Evolutionary conservation across 176 grass and related monocot species (phyloP).

Genomic region (Eragrostis nindensis): DNA sequence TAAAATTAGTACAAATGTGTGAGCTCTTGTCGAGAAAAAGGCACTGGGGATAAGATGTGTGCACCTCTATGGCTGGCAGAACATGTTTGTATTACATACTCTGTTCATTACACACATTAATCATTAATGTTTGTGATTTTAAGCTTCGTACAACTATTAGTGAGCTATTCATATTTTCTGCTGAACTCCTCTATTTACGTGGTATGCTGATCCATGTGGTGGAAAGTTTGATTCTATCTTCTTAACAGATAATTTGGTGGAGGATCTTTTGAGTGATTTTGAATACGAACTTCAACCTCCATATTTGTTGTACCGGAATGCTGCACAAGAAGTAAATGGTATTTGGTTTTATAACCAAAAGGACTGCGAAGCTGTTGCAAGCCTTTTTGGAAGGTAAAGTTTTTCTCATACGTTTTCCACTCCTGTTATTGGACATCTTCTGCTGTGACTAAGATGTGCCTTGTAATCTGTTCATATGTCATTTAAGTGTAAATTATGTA

Average conservation of each 20-base stretch:
- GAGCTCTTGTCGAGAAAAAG: background rate
- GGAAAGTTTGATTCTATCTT: constrained; percentile 10
- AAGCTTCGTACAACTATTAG: too few species aligned
- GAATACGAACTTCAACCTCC: constrained; percentile 94
- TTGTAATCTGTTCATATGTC: background rate
- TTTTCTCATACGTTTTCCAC: background rate
- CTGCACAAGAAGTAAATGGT: constrained; percentile 84
- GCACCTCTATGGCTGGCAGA: background rate
- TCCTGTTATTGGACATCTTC: background rate
- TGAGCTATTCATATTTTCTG: too few species aligned
- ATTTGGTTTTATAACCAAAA: constrained; percentile 97
- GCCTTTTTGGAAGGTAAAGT: constrained; percentile 75
- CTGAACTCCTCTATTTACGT: background rate
- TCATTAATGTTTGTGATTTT: constrained; percentile 2
- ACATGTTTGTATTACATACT: background rate
- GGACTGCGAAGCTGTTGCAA: constrained; percentile 78
- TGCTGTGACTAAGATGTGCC: background rate
- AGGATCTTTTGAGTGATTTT: constrained; percentile 93
- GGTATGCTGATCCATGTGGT: constrained; percentile 4
- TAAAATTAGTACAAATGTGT: background rate
- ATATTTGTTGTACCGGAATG: constrained; percentile 90
- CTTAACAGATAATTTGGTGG: constrained; percentile 93
- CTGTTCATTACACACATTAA: background rate
- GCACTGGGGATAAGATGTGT: background rate
- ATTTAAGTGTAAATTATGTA: background rate